These are phyloP conservation scores for Cordyceps cateniannulata DNA, from an alignment of 2,329 filamentous ascomycete species.

Conservation along the genomic window DNA sequence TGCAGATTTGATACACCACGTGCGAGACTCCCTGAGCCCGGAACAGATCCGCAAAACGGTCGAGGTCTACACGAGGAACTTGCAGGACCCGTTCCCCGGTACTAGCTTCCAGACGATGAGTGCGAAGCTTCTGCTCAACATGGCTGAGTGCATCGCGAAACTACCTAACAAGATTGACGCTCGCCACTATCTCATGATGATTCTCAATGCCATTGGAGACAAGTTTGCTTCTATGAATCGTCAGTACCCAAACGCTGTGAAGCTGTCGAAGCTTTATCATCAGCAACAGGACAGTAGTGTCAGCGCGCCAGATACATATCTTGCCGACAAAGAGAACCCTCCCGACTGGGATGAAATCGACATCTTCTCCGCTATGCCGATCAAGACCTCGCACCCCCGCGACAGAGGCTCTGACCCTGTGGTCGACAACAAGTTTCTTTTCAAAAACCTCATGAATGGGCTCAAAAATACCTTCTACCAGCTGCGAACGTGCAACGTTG, in stretches of 20 bases:
- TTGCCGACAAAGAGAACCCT: constrained; percentile 71
- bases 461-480: constrained; percentile 97
- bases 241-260: constrained; percentile 91
- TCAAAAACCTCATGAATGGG: constrained; percentile 92
- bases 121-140: constrained; percentile 90
- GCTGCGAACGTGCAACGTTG: constrained; percentile 80
- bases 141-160: constrained; percentile 96
- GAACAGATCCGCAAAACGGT: constrained; percentile 94
- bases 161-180: constrained; percentile 90
- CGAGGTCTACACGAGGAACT: constrained; percentile 92
- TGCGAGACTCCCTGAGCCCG: constrained; percentile 78
- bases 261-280: constrained; percentile 72
- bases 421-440: constrained; percentile 94
- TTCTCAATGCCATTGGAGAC: constrained; percentile 93
- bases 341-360: constrained; percentile 98
- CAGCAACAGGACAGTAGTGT: constrained; percentile 58
- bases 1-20: constrained; percentile 94
- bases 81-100: constrained; percentile 92
- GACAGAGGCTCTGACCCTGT: constrained; percentile 88
- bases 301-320: constrained; percentile 63
- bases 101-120: constrained; percentile 99
- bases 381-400: constrained; percentile 87
- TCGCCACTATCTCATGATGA: constrained; percentile 92
- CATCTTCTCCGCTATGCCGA: constrained; percentile 92
- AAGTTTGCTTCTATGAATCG: constrained; percentile 98